A percentile compares a stretch with the other conserved stretches of the same genome.
phyloP scores from a whole-genome alignment of 306 rosid species.

The Casuarina glauca region DNA sequence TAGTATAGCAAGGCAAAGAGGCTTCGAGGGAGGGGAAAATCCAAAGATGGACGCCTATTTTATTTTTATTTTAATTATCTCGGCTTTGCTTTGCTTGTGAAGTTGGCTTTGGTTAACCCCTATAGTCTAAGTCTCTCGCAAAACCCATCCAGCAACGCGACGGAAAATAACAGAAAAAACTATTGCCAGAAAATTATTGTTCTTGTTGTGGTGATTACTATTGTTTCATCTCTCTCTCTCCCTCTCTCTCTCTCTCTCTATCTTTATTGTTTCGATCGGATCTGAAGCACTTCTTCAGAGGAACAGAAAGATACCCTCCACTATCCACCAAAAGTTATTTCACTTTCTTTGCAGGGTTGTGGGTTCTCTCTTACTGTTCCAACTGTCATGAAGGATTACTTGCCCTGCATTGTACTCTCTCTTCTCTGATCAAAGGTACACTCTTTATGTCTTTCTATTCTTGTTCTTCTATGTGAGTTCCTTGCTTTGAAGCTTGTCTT shows the following conservation, averaged over 20 bases:
- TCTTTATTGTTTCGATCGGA: conserved; percentile 60
- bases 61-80: not conserved
- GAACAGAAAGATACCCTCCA: conserved; percentile 31
- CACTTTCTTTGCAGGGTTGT: conserved; percentile 48
- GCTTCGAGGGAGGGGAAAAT: conserved; percentile 16
- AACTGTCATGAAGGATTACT: conserved; percentile 49
- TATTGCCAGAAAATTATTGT: not conserved
- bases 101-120: conserved; percentile 36
- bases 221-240: conserved; percentile 28
- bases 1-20: not conserved
- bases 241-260: conserved; percentile 18
- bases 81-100: conserved; percentile 45
- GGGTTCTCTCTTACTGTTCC: conserved; percentile 26
- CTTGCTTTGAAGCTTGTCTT: conserved; percentile 18
- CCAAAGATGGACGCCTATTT: conserved; percentile 34
- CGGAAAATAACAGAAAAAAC: conserved; percentile 31
- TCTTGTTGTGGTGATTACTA: conserved; percentile 25
- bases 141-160: conserved; percentile 26
- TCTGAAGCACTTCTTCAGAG: conserved; percentile 66
- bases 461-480: conserved; percentile 21
- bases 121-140: conserved; percentile 28
- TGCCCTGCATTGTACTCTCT: conserved; percentile 45
- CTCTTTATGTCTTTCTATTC: conserved; percentile 28
- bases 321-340: conserved; percentile 34
- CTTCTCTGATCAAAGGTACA: conserved; percentile 47